Evolutionary conservation across 805 yeast species (phyloP).

Genomic region (Saccharomyces eubayanus): DNA sequence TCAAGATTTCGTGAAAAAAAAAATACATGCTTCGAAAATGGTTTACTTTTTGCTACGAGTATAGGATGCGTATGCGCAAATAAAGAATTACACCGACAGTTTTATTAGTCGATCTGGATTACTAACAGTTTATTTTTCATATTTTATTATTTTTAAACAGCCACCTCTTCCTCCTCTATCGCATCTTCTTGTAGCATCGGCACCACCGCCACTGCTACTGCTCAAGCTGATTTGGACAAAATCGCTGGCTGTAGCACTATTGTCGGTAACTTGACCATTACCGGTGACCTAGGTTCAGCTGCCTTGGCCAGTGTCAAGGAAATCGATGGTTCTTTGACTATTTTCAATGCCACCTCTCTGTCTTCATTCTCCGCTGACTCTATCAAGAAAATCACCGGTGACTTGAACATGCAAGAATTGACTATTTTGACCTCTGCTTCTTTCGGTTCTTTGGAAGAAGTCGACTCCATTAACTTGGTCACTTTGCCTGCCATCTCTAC

Average conservation of each 20-base stretch:
- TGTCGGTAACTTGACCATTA: slow-evolving; percentile 67
- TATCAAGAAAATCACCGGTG: slow-evolving; percentile 66
- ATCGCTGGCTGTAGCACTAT: slow-evolving; percentile 70
- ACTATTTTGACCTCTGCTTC: slow-evolving; percentile 59
- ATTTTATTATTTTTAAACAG: background rate
- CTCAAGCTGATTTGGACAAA: slow-evolving; percentile 68
- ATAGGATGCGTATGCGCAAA: background rate
- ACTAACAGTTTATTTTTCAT: background rate
- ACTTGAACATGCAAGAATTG: slow-evolving; percentile 51
- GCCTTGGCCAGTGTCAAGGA: slow-evolving; percentile 67
- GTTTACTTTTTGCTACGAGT: background rate
- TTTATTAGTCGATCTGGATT: background rate
- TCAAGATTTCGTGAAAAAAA: background rate
- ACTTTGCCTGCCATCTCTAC: slow-evolving; percentile 78
- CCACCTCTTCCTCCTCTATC: background rate
- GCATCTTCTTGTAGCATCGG: slow-evolving; percentile 61
- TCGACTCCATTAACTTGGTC: slow-evolving; percentile 70
- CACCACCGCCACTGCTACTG: slow-evolving; percentile 59
- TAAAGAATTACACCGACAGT: background rate
- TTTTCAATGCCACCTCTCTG: slow-evolving; percentile 59
- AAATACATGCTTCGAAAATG: background rate
- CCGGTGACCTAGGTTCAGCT: slow-evolving; percentile 56
- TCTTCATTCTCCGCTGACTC: slow-evolving; percentile 67
- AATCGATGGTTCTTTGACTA: slow-evolving; percentile 65
- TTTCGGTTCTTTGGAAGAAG: slow-evolving; percentile 71